These are phyloP conservation scores for Diplotaxis tenuifolia DNA, from an alignment of 345 rosid species.

Conservation along the genomic window DNA sequence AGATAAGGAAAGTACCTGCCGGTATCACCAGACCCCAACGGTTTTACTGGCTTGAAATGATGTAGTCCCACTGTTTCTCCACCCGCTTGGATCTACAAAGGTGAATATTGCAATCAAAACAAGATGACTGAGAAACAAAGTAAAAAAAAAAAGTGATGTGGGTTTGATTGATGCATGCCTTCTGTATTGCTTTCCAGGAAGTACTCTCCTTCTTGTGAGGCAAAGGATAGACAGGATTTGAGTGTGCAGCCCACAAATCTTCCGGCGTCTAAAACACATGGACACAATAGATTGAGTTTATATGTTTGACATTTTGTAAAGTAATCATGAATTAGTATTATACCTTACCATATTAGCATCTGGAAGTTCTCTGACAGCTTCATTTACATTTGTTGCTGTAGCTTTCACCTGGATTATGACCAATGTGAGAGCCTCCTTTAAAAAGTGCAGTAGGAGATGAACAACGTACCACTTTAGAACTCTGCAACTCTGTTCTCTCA, in stretches of 20 bases:
- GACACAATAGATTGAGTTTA: constrained; percentile 19
- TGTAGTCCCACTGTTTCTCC: constrained; percentile 75
- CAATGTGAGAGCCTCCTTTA: background rate
- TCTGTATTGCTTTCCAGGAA: constrained; percentile 81
- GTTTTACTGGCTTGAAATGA: constrained; percentile 92
- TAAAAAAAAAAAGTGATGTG: background rate
- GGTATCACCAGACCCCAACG: constrained; percentile 95
- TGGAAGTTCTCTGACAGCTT: constrained; percentile 96
- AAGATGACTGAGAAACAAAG: constrained; percentile 5
- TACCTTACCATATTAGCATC: constrained; percentile 98
- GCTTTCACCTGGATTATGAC: constrained; percentile 70
- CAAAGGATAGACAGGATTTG: constrained; percentile 69
- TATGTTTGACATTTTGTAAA: background rate
- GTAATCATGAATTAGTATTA: constrained; percentile 39
- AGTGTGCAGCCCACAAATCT: constrained; percentile 89
- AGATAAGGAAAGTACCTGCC: constrained; percentile 62
- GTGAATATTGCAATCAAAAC: background rate
- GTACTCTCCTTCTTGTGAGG: constrained; percentile 75
- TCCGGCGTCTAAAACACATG: constrained; percentile 73
- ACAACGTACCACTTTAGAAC: constrained; percentile 70
- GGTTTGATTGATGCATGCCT: constrained; percentile 50
- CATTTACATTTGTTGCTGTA: constrained; percentile 96
- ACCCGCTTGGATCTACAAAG: constrained; percentile 58
- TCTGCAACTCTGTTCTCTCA: constrained; percentile 62
- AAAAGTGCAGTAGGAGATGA: background rate